Base-by-base conservation (phyloP, 2,329 filamentous ascomycete genomes). In the Sarocladiaceae sp. region DNA sequence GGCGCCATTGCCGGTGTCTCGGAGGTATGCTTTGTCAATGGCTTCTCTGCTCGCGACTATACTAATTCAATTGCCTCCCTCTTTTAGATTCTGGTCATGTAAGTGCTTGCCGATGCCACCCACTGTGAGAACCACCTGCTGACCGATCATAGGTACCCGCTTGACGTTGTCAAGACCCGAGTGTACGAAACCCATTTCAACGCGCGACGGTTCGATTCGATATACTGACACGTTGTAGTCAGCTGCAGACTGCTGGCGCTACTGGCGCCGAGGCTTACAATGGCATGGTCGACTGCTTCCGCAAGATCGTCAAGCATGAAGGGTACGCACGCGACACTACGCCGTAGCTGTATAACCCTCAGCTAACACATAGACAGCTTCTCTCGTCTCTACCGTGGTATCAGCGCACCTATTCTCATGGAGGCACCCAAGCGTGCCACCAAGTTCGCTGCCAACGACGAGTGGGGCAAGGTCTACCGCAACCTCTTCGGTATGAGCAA, bases 391-490 rank as follows among this genome's bases (percentile, higher is more conserved):
- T 99, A 99, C 78, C 90, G 94, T 60, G 94, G 94, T 66, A 99
- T 99, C 71, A 85, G 82, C 40, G 93, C 94, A 23, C 94, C 94
- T 49, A 97, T 99, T 66, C 81, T 97, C 60, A 99, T 99, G 93
- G 93, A 97, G 73, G 92, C 92, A 55, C 72, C 76, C 64, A 96
- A 96, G 83, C 84, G 91, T 74, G 93, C 93, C 39, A 97, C 90
- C 76, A 99, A 99, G 73, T 99, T 99, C 73, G 93, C 94, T 44
- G 94, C 94, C 73, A 99, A 99, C 74, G 94, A 99, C 70, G 90
- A 93, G 70, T 99, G 94, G 94, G 94, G 94, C 64, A 84, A 91
- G 72, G 82, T 97, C 73, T 99, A 96, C 78, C 88, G 91, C 67
- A 87, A 87, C 60, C 69, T 87, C 49, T 97, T 99, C 67, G 90